phyloP scores from a whole-genome alignment of 2,329 filamentous ascomycete species.

The Exserohilum turcica region DNA sequence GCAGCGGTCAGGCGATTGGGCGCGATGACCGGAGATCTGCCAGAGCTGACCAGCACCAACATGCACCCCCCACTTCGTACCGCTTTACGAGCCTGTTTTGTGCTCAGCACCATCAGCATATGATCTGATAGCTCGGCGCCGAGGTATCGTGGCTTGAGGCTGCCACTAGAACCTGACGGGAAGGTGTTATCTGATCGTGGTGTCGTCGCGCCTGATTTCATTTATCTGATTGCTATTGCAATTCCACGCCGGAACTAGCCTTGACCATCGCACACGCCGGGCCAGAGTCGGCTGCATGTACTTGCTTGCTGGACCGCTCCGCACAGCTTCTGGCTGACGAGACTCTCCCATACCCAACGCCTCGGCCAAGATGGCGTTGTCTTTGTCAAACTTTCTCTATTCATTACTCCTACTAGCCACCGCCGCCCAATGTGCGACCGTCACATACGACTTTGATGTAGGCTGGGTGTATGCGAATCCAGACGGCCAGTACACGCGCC shows the following conservation, averaged over 20 bases:
- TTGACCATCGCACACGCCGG: background rate
- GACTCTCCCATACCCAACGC: background rate
- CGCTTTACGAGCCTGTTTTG: slow-evolving; percentile 6
- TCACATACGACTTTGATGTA: slow-evolving; percentile 59
- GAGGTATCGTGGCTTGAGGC: slow-evolving; percentile 7
- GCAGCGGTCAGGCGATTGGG: slow-evolving; percentile 4
- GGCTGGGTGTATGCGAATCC: slow-evolving; percentile 62
- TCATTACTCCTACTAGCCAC: slow-evolving; percentile 37
- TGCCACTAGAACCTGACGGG: slow-evolving; percentile 2
- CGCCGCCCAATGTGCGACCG: slow-evolving; percentile 37
- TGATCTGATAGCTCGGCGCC: slow-evolving; percentile 32
- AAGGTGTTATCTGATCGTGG: slow-evolving; percentile 32
- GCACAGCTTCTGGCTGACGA: slow-evolving; percentile 12
- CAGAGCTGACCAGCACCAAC: background rate
- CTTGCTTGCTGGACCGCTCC: slow-evolving; percentile 2
- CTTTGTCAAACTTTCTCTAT: slow-evolving; percentile 51
- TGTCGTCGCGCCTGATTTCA: background rate
- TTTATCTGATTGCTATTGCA: slow-evolving; percentile 4
- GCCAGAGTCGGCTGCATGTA: background rate
- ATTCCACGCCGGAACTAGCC: slow-evolving; percentile 6
- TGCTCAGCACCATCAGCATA: slow-evolving; percentile 9
- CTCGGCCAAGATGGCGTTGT: slow-evolving; percentile 49
- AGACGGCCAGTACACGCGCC: slow-evolving; percentile 57
- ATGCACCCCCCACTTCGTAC: slow-evolving; percentile 13
- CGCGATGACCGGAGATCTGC: background rate